These are phyloP conservation scores for Polyporus tsugae DNA, from an alignment of 1,284 basidiomycete genomes.

Conservation along the genomic window DNA sequence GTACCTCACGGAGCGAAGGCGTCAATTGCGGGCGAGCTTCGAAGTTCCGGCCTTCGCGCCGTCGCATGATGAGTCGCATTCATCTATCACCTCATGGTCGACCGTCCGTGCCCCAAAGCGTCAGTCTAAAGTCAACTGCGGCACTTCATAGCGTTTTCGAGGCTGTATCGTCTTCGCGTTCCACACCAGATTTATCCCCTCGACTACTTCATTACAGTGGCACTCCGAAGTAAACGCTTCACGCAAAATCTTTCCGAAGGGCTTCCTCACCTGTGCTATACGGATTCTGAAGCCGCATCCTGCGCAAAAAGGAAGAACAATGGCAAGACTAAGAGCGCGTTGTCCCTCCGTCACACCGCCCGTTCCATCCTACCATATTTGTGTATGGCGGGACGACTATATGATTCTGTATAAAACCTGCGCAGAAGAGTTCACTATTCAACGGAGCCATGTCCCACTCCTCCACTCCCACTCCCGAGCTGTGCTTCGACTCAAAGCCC, in stretches of 20 bases:
- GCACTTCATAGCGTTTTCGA: background rate
- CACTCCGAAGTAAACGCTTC: background rate
- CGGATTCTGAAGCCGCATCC: background rate
- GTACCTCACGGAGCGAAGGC: background rate
- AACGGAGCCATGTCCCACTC: background rate
- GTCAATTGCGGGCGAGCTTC: background rate
- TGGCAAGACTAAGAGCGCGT: background rate
- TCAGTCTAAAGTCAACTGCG: background rate
- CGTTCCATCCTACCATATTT: background rate
- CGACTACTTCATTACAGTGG: background rate
- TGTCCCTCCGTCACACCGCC: background rate
- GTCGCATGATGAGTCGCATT: background rate
- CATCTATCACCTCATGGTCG: background rate
- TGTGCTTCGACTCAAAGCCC: background rate
- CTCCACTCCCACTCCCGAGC: background rate
- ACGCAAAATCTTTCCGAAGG: background rate
- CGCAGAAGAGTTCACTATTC: background rate
- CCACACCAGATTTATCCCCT: background rate
- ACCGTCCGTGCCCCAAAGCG: background rate
- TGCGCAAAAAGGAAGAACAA: background rate
- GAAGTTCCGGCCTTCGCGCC: background rate
- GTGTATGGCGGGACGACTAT: background rate
- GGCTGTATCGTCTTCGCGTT: background rate
- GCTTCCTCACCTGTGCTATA: background rate
- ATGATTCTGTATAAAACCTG: background rate